Evolutionary conservation across 1,284 basidiomycete species (phyloP), one percentile per base, ranked within the genome.

Genomic region (Trichosporon ovoides): DNA sequence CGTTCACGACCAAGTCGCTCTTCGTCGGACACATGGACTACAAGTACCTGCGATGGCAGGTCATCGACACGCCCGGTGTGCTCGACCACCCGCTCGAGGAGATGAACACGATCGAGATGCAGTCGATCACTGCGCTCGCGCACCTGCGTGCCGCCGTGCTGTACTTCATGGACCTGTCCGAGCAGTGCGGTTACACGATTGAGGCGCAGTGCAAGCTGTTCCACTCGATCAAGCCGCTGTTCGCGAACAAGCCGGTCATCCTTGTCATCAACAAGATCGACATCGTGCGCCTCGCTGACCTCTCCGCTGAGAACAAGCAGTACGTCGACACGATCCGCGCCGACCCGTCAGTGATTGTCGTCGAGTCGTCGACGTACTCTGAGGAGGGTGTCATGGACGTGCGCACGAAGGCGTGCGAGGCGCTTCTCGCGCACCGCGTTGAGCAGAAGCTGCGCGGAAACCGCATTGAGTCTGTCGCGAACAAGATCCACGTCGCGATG

Each of bases 21-120:
- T 97, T 97, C 71, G 89, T 97, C 66, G 93, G 93, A 2, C 93
- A 97, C 78, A 83, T 97, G 74, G 93, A 97, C 78, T 96, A 97
- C 82, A 92, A 93, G 74, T 97, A 97, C 80, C 83, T 97, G 67
- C 85, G 93, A 64, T 97, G 93, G 93, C 93, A 97, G 77, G 93
- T 96, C 49, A 94, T 97, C 69, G 92, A 94, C 81, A 95, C 91
- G 38, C 91, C 92, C 12, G 92, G 92, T 62, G 87, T 95, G 59
- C 81, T 95, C 55, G 76, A 77, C 59, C 91, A 95, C 76, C 93
- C 93, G 2, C 82, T 97, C 43, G 93, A 97, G 77, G 93, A 97
- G 61, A 96, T 97, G 94, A 96, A 96, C 82, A 96, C 93, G 60
- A 97, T 97, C 68, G 94, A 97, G 80, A 97, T 97, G 92, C 93